Conservation (phyloP, 768 basidiomycete genomes). For the Stropharia rugosoannulata region DNA sequence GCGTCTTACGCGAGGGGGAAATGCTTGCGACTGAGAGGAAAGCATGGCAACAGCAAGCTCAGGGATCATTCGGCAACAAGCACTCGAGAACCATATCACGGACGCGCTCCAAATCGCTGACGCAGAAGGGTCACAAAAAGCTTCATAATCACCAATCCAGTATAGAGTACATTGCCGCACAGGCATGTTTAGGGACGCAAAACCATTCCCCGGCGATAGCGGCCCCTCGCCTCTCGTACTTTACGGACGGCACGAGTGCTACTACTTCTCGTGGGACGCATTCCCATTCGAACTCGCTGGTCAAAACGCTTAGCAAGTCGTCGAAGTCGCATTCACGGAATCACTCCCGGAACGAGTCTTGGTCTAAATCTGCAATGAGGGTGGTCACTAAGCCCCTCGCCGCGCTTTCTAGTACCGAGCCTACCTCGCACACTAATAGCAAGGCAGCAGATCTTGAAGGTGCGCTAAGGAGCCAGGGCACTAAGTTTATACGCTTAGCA, state of each 20-base stretch:
- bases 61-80: conserved; percentile 63
- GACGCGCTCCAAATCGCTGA: conserved; percentile 58
- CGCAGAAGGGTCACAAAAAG: conserved; percentile 29
- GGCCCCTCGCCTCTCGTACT: conserved; percentile 19
- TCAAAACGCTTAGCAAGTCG: conserved; percentile 32
- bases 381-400: conserved; percentile 36
- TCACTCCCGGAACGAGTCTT: conserved; percentile 44
- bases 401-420: conserved; percentile 6
- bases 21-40: conserved; percentile 61
- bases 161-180: conserved; percentile 64
- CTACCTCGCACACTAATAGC: neutral
- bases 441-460: conserved; percentile 32
- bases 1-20: conserved; percentile 67
- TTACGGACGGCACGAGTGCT: conserved; percentile 16
- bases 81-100: conserved; percentile 62
- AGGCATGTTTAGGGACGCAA: conserved; percentile 68
- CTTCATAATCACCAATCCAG: conserved; percentile 27
- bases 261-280: conserved; percentile 23
- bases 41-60: conserved; percentile 65
- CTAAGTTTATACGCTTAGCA: conserved; percentile 39
- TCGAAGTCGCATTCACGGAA: conserved; percentile 34
- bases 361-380: conserved; percentile 41
- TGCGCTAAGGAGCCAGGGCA: conserved; percentile 37
- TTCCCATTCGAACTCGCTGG: conserved; percentile 36
- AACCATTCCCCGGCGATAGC: conserved; percentile 43